phyloP scores from a whole-genome alignment of 495 filamentous ascomycete genomes.

The Emericellopsis terricola region DNA sequence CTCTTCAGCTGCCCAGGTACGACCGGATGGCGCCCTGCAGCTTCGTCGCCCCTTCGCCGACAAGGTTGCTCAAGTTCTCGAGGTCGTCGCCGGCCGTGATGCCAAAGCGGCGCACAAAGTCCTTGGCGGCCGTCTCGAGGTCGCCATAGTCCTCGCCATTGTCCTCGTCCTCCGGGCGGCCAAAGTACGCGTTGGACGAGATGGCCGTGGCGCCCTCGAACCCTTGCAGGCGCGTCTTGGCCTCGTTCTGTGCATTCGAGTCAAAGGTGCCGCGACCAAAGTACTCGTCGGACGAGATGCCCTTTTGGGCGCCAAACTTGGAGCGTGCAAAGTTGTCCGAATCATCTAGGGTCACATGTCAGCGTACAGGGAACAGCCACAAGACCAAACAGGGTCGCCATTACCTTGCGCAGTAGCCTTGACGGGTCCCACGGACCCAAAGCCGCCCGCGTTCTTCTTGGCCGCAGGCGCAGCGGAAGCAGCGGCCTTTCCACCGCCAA shows the following conservation, averaged over 20 bases:
- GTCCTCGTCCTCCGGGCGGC: conserved; percentile 62
- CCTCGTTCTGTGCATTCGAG: conserved; percentile 61
- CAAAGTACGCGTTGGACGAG: conserved; percentile 93
- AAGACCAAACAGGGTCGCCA: conserved; percentile 3
- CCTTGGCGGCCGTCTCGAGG: conserved; percentile 78
- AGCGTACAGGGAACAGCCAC: conserved; percentile 2
- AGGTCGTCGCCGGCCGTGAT: conserved; percentile 90
- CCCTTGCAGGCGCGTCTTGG: conserved; percentile 66
- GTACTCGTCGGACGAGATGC: conserved; percentile 95
- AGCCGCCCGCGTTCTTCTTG: conserved; percentile 60
- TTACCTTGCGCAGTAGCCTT: conserved; percentile 55
- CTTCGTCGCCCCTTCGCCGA: conserved; percentile 71
- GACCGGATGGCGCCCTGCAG: conserved; percentile 78
- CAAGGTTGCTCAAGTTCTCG: conserved; percentile 62
- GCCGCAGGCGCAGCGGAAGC: conserved; percentile 20
- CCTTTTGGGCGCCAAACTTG: conserved; percentile 81
- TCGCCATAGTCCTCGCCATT: conserved; percentile 59
- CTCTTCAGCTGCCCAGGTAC: conserved; percentile 40
- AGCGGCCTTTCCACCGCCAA: conserved; percentile 44
- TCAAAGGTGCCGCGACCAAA: conserved; percentile 84
- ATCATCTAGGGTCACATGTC: conserved; percentile 33
- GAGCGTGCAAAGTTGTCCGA: conserved; percentile 52
- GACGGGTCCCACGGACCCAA: conserved; percentile 66
- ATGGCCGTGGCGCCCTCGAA: conserved; percentile 89
- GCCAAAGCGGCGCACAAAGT: conserved; percentile 86